Base-by-base conservation (phyloP, 306 rosid genomes). In the Echinosophora koreensis region DNA sequence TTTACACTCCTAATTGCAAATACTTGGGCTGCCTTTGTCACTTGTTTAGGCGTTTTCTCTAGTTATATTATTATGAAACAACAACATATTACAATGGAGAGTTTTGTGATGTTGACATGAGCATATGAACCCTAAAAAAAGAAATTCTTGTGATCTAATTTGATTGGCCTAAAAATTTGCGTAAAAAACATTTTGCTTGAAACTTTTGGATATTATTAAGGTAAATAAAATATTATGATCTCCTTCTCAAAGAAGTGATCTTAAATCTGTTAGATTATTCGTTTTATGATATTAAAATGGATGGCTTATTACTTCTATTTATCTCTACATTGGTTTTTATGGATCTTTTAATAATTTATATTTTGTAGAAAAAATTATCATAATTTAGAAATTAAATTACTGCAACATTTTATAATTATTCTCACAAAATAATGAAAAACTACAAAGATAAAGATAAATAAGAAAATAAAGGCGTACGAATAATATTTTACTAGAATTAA, bases 1-100 rank as follows among this genome's bases (percentile, higher is more conserved):
- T n/a, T n/a, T n/a, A n/a, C n/a, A n/a, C n/a, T n/a, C n/a, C n/a
- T n/a, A n/a, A 58, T 47, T 69, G 32, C 13, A 7, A 4, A 59
- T 32, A 35, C 5, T 68, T 3, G 14, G 52, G 56, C 70, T 7
- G 44, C 63, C n/a, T 15, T 78, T 69, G 77, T 63, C 82, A 60
- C 64, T 69, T 69, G 37, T 49, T 69, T 44, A 10, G 39, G 71
- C 13, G 55, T 66, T 42, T 42, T 66, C 55, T 66, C 18, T 35
- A 42, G 46, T 14, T 34, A n/a, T 35, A 14, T 34, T 59, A 5
- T 59, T 61, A 7, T 61, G 18, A 41, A 61, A 4, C 11, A 15
- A 13, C 46, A 61, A 2, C 17, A 32, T 34, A 32, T 61, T 37
- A 15, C 67, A 14, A 61, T 5, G 46, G 46, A 5, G 37, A 17